Percentiles rank a stretch among this genome's conserved stretches.
Evolutionary conservation across 495 filamentous ascomycete genomes (phyloP).

Genomic region (Neurospora tetrasperma): DNA sequence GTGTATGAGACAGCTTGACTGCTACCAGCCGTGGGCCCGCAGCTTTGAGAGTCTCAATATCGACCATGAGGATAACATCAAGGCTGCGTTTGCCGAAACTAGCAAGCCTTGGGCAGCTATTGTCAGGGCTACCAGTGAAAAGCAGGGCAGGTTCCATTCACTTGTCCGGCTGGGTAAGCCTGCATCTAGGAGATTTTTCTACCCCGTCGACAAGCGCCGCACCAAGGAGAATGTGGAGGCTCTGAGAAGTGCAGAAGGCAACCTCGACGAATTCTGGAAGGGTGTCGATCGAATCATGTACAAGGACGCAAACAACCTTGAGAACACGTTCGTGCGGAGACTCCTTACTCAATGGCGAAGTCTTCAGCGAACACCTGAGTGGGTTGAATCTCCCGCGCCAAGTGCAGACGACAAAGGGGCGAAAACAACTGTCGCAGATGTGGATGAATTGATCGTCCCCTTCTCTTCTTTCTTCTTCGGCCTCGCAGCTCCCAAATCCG

Average conservation of each 20-base stretch:
- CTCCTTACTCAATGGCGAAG: constrained; percentile 24
- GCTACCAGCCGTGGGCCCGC: constrained; percentile 40
- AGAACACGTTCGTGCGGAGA: constrained; percentile 10
- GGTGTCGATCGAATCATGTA: constrained; percentile 4
- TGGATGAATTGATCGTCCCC: constrained; percentile 12
- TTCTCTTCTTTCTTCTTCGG: constrained; percentile 10
- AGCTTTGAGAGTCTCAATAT: constrained; percentile 20
- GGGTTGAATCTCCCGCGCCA: constrained; percentile 28
- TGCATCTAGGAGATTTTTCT: constrained; percentile 27
- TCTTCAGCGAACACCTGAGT: constrained; percentile 40
- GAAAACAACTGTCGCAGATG: background rate
- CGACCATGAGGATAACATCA: constrained; percentile 12
- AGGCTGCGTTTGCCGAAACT: constrained; percentile 12
- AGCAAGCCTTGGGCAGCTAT: constrained; percentile 9
- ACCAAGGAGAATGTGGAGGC: constrained; percentile 33
- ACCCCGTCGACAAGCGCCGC: constrained; percentile 40
- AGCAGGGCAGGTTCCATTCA: background rate
- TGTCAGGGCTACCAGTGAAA: constrained; percentile 5
- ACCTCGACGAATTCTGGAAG: constrained; percentile 43
- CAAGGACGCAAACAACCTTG: background rate
- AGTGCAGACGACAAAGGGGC: background rate
- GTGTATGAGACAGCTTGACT: constrained; percentile 30
- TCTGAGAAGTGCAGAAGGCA: constrained; percentile 28
- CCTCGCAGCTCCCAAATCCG: background rate
- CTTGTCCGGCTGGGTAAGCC: constrained; percentile 21